Conservation (phyloP, 306 rosid genomes). For the Morella rubra region DNA sequence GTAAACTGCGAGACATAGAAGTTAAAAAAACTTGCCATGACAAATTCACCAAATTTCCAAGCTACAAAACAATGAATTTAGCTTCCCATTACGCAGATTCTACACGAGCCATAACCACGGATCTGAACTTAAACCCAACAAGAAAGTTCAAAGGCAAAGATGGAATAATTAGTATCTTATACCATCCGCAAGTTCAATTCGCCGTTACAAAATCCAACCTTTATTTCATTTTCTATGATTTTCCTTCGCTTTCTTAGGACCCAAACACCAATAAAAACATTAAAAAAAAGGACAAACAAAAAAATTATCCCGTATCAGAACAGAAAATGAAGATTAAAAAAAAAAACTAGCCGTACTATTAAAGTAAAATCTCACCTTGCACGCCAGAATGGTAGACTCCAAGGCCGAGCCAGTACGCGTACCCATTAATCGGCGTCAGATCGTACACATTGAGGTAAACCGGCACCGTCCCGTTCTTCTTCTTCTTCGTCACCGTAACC, state of each 20-base stretch:
- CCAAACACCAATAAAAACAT: neutral
- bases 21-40: neutral
- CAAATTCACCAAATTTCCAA: neutral
- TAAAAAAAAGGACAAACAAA: neutral
- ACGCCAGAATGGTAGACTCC: conserved; percentile 97
- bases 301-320: neutral
- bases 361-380: conserved; percentile 49
- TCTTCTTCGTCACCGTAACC: conserved; percentile 55
- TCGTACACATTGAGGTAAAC: conserved; percentile 90
- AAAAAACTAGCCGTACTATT: neutral
- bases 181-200: too few relatives aligned
- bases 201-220: neutral
- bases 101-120: conserved; percentile 21
- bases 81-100: neutral
- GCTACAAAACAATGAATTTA: neutral
- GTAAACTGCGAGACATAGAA: neutral
- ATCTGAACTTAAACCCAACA: conserved; percentile 25
- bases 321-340: neutral
- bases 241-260: conserved; percentile 6
- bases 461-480: conserved; percentile 68
- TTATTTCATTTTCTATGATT: neutral
- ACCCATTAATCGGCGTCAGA: conserved; percentile 86
- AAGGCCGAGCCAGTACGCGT: conserved; percentile 95
- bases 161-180: neutral
- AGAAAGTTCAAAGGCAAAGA: neutral